These are phyloP conservation scores for Tolypocladium sp. DNA, from an alignment of 2,329 filamentous ascomycete genomes.

Conservation along the genomic window DNA sequence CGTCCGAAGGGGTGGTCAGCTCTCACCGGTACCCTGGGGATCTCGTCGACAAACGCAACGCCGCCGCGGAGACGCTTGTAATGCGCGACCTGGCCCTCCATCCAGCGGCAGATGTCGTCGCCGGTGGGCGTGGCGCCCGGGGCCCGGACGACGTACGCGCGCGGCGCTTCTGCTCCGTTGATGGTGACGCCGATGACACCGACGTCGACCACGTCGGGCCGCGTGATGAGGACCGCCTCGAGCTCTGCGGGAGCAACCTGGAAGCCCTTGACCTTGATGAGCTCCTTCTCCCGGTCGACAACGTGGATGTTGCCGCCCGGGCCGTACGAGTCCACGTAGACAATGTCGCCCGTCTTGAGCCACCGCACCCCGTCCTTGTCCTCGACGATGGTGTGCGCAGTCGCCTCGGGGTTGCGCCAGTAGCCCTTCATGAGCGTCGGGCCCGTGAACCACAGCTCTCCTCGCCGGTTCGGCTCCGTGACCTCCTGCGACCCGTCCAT, in stretches of 20 bases:
- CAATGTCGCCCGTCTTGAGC: constrained; percentile 76
- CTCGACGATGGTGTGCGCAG: constrained; percentile 59
- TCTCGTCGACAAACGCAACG: not conserved
- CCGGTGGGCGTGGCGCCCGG: constrained; percentile 6
- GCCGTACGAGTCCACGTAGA: constrained; percentile 60
- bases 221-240: constrained; percentile 26
- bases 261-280: constrained; percentile 52
- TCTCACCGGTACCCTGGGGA: not conserved
- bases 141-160: constrained; percentile 49
- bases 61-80: not conserved
- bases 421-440: constrained; percentile 73
- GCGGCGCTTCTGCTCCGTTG: constrained; percentile 48
- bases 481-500: constrained; percentile 36
- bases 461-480: constrained; percentile 56
- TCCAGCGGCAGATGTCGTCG: constrained; percentile 4
- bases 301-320: constrained; percentile 56
- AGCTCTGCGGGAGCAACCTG: constrained; percentile 50
- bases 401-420: constrained; percentile 72
- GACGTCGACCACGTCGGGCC: constrained; percentile 45
- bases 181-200: constrained; percentile 53
- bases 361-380: constrained; percentile 53
- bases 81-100: constrained; percentile 2
- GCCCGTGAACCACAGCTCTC: constrained; percentile 69
- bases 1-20: not conserved
- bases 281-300: constrained; percentile 63